Percentiles rank a stretch among this genome's conserved stretches.
Evolutionary conservation across 306 rosid species (phyloP).

Genomic region (Castanospermum australe): DNA sequence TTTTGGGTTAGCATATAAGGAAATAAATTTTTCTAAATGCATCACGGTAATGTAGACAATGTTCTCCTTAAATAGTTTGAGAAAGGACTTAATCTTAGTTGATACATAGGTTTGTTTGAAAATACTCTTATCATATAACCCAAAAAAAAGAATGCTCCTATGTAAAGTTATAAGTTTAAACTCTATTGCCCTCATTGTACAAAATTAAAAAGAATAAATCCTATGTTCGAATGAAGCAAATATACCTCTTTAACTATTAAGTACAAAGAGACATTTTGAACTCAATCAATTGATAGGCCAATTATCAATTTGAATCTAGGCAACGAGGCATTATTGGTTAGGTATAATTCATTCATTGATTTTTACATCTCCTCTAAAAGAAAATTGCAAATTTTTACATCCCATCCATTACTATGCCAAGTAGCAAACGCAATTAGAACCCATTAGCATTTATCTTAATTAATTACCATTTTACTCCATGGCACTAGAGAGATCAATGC

Average conservation of each 20-base stretch:
- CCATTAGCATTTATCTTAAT: background rate
- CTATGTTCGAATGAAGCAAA: background rate
- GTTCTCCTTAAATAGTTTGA: too few relatives aligned
- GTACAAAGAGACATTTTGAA: background rate
- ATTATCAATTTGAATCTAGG: conserved; percentile 25
- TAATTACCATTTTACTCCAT: background rate
- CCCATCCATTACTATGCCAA: background rate
- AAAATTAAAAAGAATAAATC: too few relatives aligned
- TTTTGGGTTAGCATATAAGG: too few relatives aligned
- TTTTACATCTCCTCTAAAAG: conserved; percentile 3
- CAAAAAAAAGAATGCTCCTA: too few relatives aligned
- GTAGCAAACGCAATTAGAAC: background rate
- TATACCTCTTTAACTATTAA: conserved; percentile 13
- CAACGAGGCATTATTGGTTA: conserved; percentile 11
- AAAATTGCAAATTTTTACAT: conserved; percentile 17
- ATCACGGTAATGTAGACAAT: too few relatives aligned
- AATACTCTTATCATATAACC: too few relatives aligned
- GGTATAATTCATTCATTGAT: background rate
- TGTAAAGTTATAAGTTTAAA: too few relatives aligned
- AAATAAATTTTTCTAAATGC: too few relatives aligned
- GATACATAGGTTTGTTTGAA: too few relatives aligned
- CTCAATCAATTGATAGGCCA: background rate
- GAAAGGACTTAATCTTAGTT: too few relatives aligned
- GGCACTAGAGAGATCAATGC: background rate
- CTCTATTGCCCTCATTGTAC: too few relatives aligned